These are phyloP conservation scores for Staphylotrichum longicolle DNA, from an alignment of 495 filamentous ascomycete species.

Conservation along the genomic window DNA sequence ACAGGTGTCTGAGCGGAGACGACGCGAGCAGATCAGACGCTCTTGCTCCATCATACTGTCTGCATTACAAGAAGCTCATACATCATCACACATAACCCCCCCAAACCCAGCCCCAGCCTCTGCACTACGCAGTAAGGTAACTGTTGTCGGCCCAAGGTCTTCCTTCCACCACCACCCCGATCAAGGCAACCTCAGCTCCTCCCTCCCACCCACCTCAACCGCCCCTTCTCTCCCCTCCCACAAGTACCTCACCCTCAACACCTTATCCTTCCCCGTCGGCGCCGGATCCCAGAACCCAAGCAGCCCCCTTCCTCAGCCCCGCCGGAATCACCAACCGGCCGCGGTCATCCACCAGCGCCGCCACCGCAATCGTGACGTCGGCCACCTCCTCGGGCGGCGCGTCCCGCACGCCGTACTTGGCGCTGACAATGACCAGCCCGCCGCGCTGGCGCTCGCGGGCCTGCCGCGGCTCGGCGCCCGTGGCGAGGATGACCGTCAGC, in stretches of 20 bases:
- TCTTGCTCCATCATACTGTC: neutral
- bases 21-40: too few species aligned
- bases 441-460: constrained; percentile 37
- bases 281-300: constrained; percentile 59
- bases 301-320: constrained; percentile 45
- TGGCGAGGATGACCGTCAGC: constrained; percentile 52
- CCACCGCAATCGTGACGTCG: constrained; percentile 37
- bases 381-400: constrained; percentile 36
- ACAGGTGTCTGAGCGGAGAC: too few species aligned
- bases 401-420: constrained; percentile 34
- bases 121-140: too few species aligned
- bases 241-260: constrained; percentile 52
- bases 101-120: neutral
- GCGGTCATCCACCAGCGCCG: constrained; percentile 29
- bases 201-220: constrained; percentile 47
- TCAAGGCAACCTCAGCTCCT: constrained; percentile 43
- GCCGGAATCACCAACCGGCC: constrained; percentile 23
- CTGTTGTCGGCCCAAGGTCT: too few species aligned
- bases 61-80: too few species aligned
- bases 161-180: too few species aligned
- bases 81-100: neutral
- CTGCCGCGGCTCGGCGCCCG: constrained; percentile 51
- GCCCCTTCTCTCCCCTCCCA: constrained; percentile 49
- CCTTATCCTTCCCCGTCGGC: constrained; percentile 48
- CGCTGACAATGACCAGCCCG: constrained; percentile 33